Evolutionary conservation across 2,329 filamentous ascomycete species (phyloP), one percentile per base, ranked within the genome.

Genomic region (Catunica adiposa): DNA sequence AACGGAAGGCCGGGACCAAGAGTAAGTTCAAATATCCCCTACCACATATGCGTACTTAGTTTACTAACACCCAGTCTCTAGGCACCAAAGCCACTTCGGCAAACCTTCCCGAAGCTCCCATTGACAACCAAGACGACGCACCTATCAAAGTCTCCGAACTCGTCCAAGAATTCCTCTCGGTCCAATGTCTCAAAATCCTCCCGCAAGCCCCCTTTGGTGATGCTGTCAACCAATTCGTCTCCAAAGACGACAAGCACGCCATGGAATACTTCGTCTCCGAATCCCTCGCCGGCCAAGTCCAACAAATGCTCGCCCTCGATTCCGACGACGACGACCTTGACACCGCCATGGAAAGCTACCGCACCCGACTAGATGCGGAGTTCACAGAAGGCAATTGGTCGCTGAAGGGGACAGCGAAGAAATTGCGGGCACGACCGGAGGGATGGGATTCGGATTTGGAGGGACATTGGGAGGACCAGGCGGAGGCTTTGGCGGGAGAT

Each of bases 141-240:
- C 60, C 61, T 15, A 76, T 97, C 64, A 89, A 90, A 63, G 89
- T 98, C 3, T 88, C 94, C 60, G 84, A 84, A 61, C 75, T 98
- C 0, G 90, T 98, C 0, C 78, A 84, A 52, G 89, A 97, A 61
- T 96, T 89, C 62, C 76, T 98, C 2, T 79, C 79, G 0, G 85
- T 86, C 0, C 89, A 97, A 63, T 89, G 87, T 0, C 78, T 98
- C 31, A 94, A 89, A 57, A 92, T 98, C 51, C 75, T 98, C 0
- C 92, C 92, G 0, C 87, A 95, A 63, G 92, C 89, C 29, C 85
- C 84, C 0, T 96, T 98, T 64, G 86, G 89, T 15, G 89, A 97
- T 64, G 92, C 92, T 0, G 88, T 98, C 3, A 83, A 82, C 50
- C 86, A 94, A 59, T 98, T 92, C 63, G 88, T 98, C 25, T 83